phyloP scores from a whole-genome alignment of 495 filamentous ascomycete genomes.

The Trypethelium eluteriae region DNA sequence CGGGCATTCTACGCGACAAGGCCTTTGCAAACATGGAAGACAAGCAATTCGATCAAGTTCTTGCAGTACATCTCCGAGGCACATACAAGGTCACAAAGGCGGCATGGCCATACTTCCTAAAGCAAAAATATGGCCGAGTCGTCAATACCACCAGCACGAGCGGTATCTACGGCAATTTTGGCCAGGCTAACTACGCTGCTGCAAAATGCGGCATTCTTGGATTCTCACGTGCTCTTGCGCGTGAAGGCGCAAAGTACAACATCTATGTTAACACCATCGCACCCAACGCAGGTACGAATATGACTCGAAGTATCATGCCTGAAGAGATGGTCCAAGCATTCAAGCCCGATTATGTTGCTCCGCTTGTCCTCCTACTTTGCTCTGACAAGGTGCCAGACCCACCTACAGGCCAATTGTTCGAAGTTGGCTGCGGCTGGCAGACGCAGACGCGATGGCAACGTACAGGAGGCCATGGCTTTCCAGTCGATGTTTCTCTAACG shows the following conservation, averaged over 20 bases:
- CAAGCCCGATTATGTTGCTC: slow-evolving; percentile 98
- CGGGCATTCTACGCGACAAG: slow-evolving; percentile 95
- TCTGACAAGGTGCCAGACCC: slow-evolving; percentile 81
- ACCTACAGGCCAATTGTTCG: slow-evolving; percentile 83
- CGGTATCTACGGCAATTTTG: slow-evolving; percentile 98
- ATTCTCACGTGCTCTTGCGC: slow-evolving; percentile 83
- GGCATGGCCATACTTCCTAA: slow-evolving; percentile 94
- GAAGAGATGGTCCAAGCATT: slow-evolving; percentile 98
- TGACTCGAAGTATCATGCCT: slow-evolving; percentile 92
- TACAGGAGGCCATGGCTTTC: slow-evolving; percentile 84
- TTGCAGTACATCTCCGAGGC: slow-evolving; percentile 86
- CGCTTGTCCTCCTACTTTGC: slow-evolving; percentile 77
- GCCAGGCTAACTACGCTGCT: slow-evolving; percentile 94
- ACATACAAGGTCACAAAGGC: slow-evolving; percentile 98
- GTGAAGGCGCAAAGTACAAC: slow-evolving; percentile 95
- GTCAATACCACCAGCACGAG: slow-evolving; percentile 94
- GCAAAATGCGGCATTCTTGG: slow-evolving; percentile 95
- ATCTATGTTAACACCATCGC: slow-evolving; percentile 98
- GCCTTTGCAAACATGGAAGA: slow-evolving; percentile 98
- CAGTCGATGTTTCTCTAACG: slow-evolving; percentile 74
- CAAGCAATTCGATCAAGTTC: slow-evolving; percentile 82
- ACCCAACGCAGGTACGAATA: slow-evolving; percentile 91
- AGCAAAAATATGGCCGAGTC: slow-evolving; percentile 97
- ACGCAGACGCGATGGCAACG: slow-evolving; percentile 92
- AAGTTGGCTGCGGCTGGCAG: slow-evolving; percentile 93